Base-by-base conservation (phyloP, 2,329 filamentous ascomycete genomes). In the Nemania sp. region DNA sequence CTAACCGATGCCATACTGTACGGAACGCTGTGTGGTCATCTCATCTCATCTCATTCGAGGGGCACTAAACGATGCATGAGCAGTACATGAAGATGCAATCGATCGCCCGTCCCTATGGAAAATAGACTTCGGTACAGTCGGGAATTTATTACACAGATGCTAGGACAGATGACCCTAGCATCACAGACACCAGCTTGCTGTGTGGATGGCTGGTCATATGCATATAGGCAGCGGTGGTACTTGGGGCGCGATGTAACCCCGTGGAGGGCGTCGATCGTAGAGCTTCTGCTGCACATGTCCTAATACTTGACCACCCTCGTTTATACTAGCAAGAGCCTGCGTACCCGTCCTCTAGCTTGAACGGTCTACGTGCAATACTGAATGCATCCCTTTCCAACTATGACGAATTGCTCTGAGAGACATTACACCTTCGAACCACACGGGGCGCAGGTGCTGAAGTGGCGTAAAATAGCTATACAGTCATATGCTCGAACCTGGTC, bases 181-280 rank as follows among this genome's bases (percentile, higher is more conserved):
- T 60, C 24, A 58, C 58, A 66, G 60, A 64, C 41, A 26, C 18
- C 47, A 47, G 20, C 49, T 35, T 53, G 26, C 26, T 32, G 55
- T 66, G 38, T 58, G 62, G 45, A 61, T 56, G 29, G 58, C 24
- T n/a, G 66, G 68, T 70, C 68, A 70, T 70, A 68, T 66, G 68
- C 68, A 61, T 64, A 57, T 63, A 54, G 45, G 66, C 49, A 64
- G 62, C 55, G 59, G 62, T 67, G 68, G 70, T 53, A 68, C 63
- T 66, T 68, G 57, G 54, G 52, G 54, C 56, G 62, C 70, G 59
- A 71, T 71, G 70, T 70, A 71, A 71, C 70, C 67, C 65, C 61
- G 35, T 59, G 54, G 49, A 38, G 35, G 64, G 35, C 38, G 67
- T 70, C 62, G 65, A 67, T 70, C 67, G 62, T 41, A 58, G 52